phyloP scores from a whole-genome alignment of 2,329 filamentous ascomycete genomes.

The Pseudogymnoascus sp. region DNA sequence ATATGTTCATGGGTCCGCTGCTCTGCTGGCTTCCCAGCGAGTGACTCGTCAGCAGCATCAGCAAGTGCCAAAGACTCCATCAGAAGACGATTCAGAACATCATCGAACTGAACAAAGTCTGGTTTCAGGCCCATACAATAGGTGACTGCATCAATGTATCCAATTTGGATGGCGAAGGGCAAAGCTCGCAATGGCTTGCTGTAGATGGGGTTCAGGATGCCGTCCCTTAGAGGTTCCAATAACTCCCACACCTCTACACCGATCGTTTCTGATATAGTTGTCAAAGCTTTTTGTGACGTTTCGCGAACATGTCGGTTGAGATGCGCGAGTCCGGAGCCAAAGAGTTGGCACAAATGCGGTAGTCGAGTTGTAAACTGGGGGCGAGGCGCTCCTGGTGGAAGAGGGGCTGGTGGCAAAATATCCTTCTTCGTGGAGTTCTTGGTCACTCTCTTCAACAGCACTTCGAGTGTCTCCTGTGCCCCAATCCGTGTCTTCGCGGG shows the following conservation, averaged over 20 bases:
- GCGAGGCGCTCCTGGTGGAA: conserved; percentile 46
- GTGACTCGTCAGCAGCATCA: conserved; percentile 85
- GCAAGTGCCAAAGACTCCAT: conserved; percentile 91
- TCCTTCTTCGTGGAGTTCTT: conserved; percentile 76
- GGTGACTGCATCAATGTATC: conserved; percentile 94
- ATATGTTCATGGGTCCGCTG: conserved; percentile 95
- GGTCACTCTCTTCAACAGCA: conserved; percentile 70
- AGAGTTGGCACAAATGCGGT: conserved; percentile 69
- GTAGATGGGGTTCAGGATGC: conserved; percentile 84
- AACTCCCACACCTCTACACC: conserved; percentile 78
- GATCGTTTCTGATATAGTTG: conserved; percentile 70
- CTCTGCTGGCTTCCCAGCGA: conserved; percentile 87
- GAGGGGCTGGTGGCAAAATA: conserved; percentile 40
- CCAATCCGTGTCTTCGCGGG: conserved; percentile 80
- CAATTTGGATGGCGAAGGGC: conserved; percentile 91
- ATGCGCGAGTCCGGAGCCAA: conserved; percentile 83
- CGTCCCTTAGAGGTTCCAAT: conserved; percentile 80
- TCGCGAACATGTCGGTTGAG: conserved; percentile 94
- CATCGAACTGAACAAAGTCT: conserved; percentile 85
- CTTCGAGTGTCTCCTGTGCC: conserved; percentile 74
- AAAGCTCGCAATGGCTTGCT: conserved; percentile 88
- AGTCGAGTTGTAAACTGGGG: conserved; percentile 57
- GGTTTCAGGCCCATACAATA: conserved; percentile 87
- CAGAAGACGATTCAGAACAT: conserved; percentile 78
- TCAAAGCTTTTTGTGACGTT: conserved; percentile 72